Conservation (phyloP, 106 monocot genomes). For the Dendrobium catenatum region DNA sequence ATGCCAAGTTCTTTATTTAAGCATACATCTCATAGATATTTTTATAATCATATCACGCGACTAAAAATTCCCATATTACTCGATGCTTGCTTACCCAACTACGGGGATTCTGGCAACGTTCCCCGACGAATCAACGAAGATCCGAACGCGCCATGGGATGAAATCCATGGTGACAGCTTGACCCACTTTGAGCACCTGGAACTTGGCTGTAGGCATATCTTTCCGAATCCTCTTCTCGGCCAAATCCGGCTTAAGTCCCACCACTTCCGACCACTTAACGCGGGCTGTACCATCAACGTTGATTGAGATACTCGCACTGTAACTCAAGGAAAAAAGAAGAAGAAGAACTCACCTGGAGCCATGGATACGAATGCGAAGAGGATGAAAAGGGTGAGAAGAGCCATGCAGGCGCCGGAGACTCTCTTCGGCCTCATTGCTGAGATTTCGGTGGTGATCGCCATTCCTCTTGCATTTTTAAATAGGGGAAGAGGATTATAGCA, state of each 20-base stretch:
- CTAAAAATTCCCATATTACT: neutral
- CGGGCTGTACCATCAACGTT: neutral
- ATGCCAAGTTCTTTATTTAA: neutral
- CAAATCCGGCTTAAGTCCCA: neutral
- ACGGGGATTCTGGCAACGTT: neutral
- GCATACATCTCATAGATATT: neutral
- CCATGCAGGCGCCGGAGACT: neutral
- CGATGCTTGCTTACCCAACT: neutral
- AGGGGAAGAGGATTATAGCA: too few relatives aligned
- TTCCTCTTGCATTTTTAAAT: too few relatives aligned
- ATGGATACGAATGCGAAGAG: neutral
- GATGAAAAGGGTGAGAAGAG: neutral
- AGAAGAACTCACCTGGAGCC: neutral
- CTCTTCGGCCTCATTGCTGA: neutral
- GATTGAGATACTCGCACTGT: neutral
- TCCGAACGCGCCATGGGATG: neutral
- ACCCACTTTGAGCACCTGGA: neutral
- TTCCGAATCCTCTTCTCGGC: neutral
- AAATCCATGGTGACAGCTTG: neutral
- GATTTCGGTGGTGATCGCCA: too few relatives aligned
- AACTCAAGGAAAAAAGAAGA: neutral
- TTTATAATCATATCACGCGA: neutral
- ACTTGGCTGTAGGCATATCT: neutral
- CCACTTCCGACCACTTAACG: neutral
- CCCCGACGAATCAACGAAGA: neutral